phyloP scores from a whole-genome alignment of 2,329 filamentous ascomycete species.

The Amauroascus verrucosus region DNA sequence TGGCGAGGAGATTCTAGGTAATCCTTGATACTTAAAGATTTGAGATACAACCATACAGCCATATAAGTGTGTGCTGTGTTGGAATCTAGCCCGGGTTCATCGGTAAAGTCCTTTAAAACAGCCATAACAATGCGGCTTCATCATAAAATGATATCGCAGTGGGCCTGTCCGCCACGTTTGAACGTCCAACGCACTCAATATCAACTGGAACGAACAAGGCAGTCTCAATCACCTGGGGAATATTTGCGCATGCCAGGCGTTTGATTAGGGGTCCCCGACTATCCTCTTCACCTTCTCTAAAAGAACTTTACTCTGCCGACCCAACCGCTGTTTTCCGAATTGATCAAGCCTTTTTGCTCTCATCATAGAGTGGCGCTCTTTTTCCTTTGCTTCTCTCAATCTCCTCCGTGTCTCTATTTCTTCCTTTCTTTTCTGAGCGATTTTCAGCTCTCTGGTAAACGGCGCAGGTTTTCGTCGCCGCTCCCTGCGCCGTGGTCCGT shows the following conservation, averaged over 20 bases:
- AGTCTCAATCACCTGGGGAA: not conserved
- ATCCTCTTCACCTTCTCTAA: constrained; percentile 68
- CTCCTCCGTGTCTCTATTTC: constrained; percentile 55
- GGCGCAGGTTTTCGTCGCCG: constrained; percentile 36
- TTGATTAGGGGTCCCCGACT: constrained; percentile 39
- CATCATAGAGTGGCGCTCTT: constrained; percentile 56
- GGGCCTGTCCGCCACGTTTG: not conserved
- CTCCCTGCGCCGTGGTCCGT: constrained; percentile 26
- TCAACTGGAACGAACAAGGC: not conserved
- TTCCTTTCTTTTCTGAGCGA: constrained; percentile 51
- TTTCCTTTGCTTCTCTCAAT: constrained; percentile 58
- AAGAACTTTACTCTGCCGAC: constrained; percentile 66
- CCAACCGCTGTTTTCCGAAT: constrained; percentile 67
- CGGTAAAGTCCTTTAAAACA: no score
- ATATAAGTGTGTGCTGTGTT: no score
- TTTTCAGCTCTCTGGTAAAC: constrained; percentile 59
- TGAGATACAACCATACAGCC: no score
- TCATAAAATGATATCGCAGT: not conserved
- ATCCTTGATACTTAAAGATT: no score
- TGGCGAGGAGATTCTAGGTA: no score
- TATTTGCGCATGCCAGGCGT: not conserved
- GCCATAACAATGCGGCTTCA: not conserved
- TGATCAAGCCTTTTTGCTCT: constrained; percentile 51
- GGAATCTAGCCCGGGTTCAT: not conserved
- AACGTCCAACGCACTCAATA: not conserved